phyloP scores from a whole-genome alignment of 345 rosid genomes.

The Bruguiera sexangula region DNA sequence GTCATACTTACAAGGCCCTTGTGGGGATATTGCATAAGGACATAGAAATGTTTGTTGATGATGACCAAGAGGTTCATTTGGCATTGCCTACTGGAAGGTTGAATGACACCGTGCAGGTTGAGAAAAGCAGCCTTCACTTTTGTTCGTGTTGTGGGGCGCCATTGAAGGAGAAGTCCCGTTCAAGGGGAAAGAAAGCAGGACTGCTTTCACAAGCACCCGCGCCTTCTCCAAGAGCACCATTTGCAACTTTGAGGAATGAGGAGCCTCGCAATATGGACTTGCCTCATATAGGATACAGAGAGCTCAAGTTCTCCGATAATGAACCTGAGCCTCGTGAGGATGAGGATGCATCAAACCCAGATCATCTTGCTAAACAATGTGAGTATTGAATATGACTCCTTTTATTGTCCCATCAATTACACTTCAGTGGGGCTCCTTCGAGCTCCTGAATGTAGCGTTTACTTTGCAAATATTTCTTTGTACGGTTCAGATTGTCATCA shows the following conservation, averaged over 20 bases:
- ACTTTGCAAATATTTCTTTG: too few relatives aligned
- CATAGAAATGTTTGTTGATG: slow-evolving; percentile 60
- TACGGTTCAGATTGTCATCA: too few relatives aligned
- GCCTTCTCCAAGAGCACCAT: slow-evolving; percentile 64
- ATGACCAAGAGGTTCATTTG: slow-evolving; percentile 48
- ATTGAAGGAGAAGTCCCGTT: slow-evolving; percentile 43
- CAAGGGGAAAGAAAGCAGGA: slow-evolving; percentile 31
- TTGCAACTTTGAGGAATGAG: slow-evolving; percentile 24
- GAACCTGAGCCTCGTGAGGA: slow-evolving; percentile 38
- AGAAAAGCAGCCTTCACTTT: slow-evolving; percentile 23
- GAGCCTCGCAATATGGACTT: slow-evolving; percentile 27
- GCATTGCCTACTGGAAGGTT: slow-evolving; percentile 36
- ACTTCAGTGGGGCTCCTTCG: not conserved
- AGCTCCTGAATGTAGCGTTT: not conserved
- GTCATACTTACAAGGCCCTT: slow-evolving; percentile 72
- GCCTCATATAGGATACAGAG: slow-evolving; percentile 33
- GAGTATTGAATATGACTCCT: slow-evolving; percentile 5
- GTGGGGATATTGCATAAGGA: slow-evolving; percentile 76
- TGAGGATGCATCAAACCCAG: slow-evolving; percentile 24
- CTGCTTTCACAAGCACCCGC: slow-evolving; percentile 49
- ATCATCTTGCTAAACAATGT: slow-evolving; percentile 31
- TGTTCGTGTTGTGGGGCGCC: slow-evolving; percentile 70
- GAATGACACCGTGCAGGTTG: slow-evolving; percentile 22
- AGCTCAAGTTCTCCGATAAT: slow-evolving; percentile 41
- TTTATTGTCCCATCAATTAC: not conserved